Evolutionary conservation across 2,329 filamentous ascomycete genomes (phyloP).

Genomic region (Emmonsiellopsis sp.): DNA sequence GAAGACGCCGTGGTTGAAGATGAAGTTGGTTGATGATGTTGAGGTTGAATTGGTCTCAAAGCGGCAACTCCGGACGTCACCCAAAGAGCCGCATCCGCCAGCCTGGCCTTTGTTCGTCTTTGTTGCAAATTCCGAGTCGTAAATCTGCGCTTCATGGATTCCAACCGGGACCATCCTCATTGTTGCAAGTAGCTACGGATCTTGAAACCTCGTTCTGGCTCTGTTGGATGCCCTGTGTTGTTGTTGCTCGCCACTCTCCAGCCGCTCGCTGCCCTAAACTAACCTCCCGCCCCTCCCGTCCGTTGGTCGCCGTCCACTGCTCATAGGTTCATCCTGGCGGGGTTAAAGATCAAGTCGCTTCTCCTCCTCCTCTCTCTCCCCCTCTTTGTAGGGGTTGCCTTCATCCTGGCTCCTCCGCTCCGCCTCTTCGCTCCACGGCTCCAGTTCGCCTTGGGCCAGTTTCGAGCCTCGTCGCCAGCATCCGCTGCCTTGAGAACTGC

Average conservation of each 20-base stretch:
- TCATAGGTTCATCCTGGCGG: slow-evolving; percentile 1
- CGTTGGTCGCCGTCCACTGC: neutral
- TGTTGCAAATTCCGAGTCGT: neutral
- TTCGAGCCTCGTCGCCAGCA: slow-evolving; percentile 21
- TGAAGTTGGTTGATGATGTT: too few species aligned
- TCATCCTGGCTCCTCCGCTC: slow-evolving; percentile 40
- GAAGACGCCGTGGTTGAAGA: too few species aligned
- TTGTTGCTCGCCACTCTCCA: neutral
- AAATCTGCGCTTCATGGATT: too few species aligned
- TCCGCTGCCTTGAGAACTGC: slow-evolving; percentile 14
- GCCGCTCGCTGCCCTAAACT: neutral
- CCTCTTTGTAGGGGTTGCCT: slow-evolving; percentile 25
- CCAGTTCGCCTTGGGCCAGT: slow-evolving; percentile 31
- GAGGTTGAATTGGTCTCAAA: too few species aligned
- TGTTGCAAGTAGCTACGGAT: neutral
- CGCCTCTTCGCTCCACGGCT: slow-evolving; percentile 29
- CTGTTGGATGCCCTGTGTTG: neutral
- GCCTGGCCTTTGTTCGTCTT: neutral
- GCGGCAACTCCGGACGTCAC: too few species aligned
- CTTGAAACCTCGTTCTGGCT: neutral
- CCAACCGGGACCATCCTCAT: neutral
- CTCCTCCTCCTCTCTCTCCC: slow-evolving; percentile 14
- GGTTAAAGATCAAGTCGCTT: neutral
- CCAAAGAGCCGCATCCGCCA: too few species aligned
- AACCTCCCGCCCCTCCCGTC: neutral